Percentiles rank a stretch among this genome's conserved stretches.
Evolutionary conservation across 2,329 filamentous ascomycete species (phyloP).

Genomic region (Ophioceras dolichostomum): DNA sequence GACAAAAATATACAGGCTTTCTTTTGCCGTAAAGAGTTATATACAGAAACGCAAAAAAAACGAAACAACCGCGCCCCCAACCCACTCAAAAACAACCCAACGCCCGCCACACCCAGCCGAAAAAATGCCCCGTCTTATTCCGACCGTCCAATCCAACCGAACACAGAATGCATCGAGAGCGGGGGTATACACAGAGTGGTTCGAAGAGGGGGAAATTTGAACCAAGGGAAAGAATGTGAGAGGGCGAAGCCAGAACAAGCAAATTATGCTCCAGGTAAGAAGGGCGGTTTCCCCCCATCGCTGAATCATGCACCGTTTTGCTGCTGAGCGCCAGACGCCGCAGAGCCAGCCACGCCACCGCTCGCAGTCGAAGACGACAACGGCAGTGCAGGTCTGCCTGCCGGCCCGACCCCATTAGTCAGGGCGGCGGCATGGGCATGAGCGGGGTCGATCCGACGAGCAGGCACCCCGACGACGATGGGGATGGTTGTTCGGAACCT

Average conservation of each 20-base stretch:
- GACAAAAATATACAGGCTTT: no score
- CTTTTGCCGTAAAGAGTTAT: no score
- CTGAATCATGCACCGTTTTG: no score
- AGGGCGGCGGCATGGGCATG: not conserved
- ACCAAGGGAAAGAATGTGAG: not conserved
- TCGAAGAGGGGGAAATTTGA: conserved; percentile 1
- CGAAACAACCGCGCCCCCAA: not conserved
- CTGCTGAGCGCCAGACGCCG: no score
- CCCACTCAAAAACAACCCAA: not conserved
- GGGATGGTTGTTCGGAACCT: conserved; percentile 50
- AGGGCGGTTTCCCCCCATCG: no score
- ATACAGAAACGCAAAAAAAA: not conserved
- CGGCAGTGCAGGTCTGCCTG: conserved; percentile 10
- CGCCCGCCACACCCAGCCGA: not conserved
- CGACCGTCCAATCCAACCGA: not conserved
- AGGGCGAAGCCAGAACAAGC: no score
- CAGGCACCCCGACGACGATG: conserved; percentile 10
- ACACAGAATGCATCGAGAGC: not conserved
- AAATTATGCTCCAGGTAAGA: no score
- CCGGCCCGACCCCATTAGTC: conserved; percentile 3
- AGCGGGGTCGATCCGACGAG: conserved; percentile 6
- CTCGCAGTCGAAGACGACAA: conserved; percentile 3
- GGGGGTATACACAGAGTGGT: conserved; percentile 3
- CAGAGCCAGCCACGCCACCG: no score
- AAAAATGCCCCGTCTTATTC: not conserved